Evolutionary conservation across 805 yeast species (phyloP).

Genomic region (Candida golubevii): DNA sequence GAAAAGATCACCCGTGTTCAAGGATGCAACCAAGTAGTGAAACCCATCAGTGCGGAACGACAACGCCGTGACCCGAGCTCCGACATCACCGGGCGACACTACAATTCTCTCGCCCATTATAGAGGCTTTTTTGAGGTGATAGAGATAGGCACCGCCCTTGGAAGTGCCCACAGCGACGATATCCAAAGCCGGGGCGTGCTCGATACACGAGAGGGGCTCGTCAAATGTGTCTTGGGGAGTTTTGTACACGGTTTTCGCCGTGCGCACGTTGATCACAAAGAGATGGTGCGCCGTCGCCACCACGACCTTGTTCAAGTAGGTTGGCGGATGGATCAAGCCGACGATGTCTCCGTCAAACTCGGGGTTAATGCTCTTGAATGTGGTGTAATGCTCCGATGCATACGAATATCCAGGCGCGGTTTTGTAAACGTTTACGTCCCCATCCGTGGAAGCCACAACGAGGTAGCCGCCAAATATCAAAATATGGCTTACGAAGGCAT

Average conservation of each 20-base stretch:
- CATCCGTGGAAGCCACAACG: constrained; percentile 45
- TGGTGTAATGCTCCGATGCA: constrained; percentile 65
- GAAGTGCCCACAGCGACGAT: constrained; percentile 72
- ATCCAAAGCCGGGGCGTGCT: constrained; percentile 84
- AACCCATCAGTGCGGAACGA: constrained; percentile 92
- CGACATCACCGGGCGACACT: constrained; percentile 36
- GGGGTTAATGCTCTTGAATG: constrained; percentile 47
- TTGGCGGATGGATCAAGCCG: constrained; percentile 75
- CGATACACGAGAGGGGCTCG: constrained; percentile 60
- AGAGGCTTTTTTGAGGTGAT: constrained; percentile 63
- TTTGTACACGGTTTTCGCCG: constrained; percentile 66
- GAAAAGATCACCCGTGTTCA: constrained; percentile 74
- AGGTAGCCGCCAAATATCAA: constrained; percentile 75
- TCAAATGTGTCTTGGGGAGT: constrained; percentile 46
- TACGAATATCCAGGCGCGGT: constrained; percentile 40
- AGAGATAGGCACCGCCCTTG: constrained; percentile 61
- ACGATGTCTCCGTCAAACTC: constrained; percentile 69
- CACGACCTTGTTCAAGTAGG: constrained; percentile 84
- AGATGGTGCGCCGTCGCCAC: constrained; percentile 70
- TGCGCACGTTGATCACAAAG: constrained; percentile 65
- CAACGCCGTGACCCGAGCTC: constrained; percentile 49
- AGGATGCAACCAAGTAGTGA: constrained; percentile 76
- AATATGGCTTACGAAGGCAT: constrained; percentile 43
- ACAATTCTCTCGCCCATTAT: constrained; percentile 47
- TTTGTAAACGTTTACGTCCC: constrained; percentile 51